A percentile compares a stretch with the other conserved stretches of the same genome.
Conservation (phyloP, 495 filamentous ascomycete species). For the Rhypophila decipiens region DNA sequence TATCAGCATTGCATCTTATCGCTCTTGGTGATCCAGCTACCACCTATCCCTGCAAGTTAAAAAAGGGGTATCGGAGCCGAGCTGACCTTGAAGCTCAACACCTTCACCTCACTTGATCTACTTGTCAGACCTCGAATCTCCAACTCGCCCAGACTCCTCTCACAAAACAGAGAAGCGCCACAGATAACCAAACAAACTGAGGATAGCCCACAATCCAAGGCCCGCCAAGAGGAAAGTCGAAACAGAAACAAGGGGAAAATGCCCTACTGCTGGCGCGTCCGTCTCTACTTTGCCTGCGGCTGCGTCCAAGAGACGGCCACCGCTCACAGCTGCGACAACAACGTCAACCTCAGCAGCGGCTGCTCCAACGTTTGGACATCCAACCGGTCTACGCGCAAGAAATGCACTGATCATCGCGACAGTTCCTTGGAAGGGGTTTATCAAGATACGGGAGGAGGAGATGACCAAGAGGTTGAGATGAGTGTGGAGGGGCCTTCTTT, state of each 20-base stretch:
- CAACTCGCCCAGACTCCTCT: too few species aligned
- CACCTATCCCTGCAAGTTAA: too few species aligned
- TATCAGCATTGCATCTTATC: too few species aligned
- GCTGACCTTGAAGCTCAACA: not conserved
- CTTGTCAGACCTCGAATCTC: not conserved
- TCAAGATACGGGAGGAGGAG: not conserved
- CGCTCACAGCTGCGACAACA: constrained; percentile 12
- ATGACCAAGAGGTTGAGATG: constrained; percentile 24
- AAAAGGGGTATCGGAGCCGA: not conserved
- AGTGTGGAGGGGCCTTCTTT: constrained; percentile 18
- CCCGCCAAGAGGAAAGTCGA: not conserved
- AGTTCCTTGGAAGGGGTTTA: too few species aligned
- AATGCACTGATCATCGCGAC: constrained; percentile 15
- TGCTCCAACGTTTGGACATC: constrained; percentile 18
- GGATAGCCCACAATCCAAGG: not conserved
- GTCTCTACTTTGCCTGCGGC: constrained; percentile 20
- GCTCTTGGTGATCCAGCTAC: too few species aligned
- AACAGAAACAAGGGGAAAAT: not conserved
- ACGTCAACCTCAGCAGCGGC: constrained; percentile 10
- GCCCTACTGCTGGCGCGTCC: constrained; percentile 23
- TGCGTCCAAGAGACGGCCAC: constrained; percentile 11
- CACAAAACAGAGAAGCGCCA: not conserved
- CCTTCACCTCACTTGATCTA: not conserved
- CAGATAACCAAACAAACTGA: not conserved
- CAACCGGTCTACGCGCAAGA: constrained; percentile 12